A percentile compares a stretch with the other conserved stretches of the same genome.
Conservation (phyloP, 345 rosid genomes). For the Gossypium anomalum region DNA sequence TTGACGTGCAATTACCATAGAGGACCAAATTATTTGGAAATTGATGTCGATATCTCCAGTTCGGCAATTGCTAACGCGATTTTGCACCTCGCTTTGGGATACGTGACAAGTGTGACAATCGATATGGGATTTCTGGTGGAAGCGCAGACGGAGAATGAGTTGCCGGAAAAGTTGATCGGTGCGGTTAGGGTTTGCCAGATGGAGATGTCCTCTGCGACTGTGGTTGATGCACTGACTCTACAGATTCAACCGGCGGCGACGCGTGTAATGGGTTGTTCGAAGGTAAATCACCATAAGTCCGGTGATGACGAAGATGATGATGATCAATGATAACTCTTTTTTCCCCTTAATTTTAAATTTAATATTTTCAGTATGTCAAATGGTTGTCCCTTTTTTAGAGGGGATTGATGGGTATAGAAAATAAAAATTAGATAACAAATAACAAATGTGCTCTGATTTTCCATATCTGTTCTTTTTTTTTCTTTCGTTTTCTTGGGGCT, state of each 20-base stretch:
- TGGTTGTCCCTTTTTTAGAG: background rate
- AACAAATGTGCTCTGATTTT: slow-evolving; percentile 7
- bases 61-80: slow-evolving; percentile 74
- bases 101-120: slow-evolving; percentile 69
- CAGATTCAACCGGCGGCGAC: slow-evolving; percentile 15
- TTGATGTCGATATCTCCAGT: slow-evolving; percentile 83
- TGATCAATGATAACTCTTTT: slow-evolving; percentile 1
- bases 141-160: slow-evolving; percentile 70
- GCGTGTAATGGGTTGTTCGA: slow-evolving; percentile 50
- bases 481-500: background rate
- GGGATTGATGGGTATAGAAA: slow-evolving; percentile 23
- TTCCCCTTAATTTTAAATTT: background rate
- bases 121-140: slow-evolving; percentile 93
- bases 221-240: slow-evolving; percentile 27
- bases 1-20: slow-evolving; percentile 73
- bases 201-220: slow-evolving; percentile 79
- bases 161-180: slow-evolving; percentile 78
- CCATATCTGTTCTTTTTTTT: background rate
- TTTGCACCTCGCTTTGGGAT: slow-evolving; percentile 67
- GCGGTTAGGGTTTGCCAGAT: slow-evolving; percentile 87
- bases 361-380: background rate
- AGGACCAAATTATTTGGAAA: slow-evolving; percentile 74
- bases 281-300: slow-evolving; percentile 57
- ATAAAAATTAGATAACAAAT: background rate
- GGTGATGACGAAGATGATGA: slow-evolving; percentile 26